Conservation (phyloP, 345 rosid species). For the Eucalyptus erythrocorys region DNA sequence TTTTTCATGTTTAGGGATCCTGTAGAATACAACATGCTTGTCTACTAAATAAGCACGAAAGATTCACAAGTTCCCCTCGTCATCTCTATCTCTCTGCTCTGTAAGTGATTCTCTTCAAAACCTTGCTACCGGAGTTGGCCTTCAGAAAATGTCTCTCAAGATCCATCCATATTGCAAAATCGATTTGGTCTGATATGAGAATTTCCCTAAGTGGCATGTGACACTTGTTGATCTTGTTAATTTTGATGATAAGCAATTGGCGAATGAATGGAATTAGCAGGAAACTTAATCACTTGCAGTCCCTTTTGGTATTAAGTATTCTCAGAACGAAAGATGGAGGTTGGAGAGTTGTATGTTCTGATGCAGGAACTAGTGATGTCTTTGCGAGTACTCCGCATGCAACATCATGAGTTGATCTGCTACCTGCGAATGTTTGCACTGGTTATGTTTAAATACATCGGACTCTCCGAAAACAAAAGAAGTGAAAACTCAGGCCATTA, state of each 20-base stretch:
- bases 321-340: not conserved
- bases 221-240: not conserved
- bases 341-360: not conserved
- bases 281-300: not conserved
- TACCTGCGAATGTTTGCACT: slow-evolving; percentile 7
- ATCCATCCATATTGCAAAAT: not conserved
- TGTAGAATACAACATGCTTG: not conserved
- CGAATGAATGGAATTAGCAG: not conserved
- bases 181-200: not conserved
- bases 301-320: not conserved
- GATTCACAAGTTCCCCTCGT: not conserved
- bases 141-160: not conserved
- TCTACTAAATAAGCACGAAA: not conserved
- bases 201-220: not conserved
- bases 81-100: not conserved
- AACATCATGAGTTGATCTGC: slow-evolving; percentile 42
- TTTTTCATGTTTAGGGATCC: not conserved
- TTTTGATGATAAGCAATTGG: not conserved
- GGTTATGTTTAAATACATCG: not conserved
- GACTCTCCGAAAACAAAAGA: not conserved
- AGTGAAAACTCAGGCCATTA: not conserved
- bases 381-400: slow-evolving; percentile 25
- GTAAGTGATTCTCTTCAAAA: not conserved
- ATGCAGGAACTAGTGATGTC: not conserved
- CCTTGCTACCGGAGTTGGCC: not conserved